A percentile compares a stretch with the other conserved stretches of the same genome.
phyloP scores from a whole-genome alignment of 1,284 basidiomycete genomes.

The Rhodotorula sp. region DNA sequence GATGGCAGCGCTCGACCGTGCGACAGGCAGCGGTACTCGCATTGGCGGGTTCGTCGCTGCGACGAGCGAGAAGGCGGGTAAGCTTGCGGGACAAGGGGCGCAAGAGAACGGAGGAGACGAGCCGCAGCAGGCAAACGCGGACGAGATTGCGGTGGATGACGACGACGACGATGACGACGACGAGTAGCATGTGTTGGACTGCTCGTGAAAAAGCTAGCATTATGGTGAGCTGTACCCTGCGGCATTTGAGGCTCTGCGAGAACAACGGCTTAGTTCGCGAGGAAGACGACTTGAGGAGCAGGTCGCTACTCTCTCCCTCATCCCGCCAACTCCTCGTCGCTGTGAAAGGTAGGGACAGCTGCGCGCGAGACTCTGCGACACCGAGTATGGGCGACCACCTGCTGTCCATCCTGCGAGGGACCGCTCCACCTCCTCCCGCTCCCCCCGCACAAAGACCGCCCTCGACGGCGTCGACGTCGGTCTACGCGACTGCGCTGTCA shows the following conservation, averaged over 20 bases:
- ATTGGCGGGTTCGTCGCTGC: conserved; percentile 29
- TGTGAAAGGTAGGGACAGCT: too few relatives aligned
- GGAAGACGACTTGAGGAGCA: not conserved
- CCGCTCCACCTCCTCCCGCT: not conserved
- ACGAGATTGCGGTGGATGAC: conserved; percentile 29
- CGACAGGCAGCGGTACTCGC: conserved; percentile 8
- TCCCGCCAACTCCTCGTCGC: not conserved
- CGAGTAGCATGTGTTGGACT: not conserved
- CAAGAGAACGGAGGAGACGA: conserved; percentile 2
- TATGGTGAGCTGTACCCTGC: conserved; percentile 25
- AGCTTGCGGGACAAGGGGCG: conserved; percentile 9
- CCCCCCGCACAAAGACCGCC: not conserved
- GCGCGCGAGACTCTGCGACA: not conserved
- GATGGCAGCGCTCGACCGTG: conserved; percentile 37
- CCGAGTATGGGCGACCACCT: not conserved
- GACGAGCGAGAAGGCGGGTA: not conserved
- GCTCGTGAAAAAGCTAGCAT: not conserved
- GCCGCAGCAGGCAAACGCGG: conserved; percentile 25
- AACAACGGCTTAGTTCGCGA: not conserved
- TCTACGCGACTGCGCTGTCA: not conserved
- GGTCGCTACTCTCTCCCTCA: not conserved
- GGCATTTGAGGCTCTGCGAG: not conserved
- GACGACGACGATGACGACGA: conserved; percentile 29
- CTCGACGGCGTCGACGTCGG: not conserved
- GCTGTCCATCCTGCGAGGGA: conserved; percentile 9